Evolutionary conservation across 371 early-diverging fungal species (phyloP).

Genomic region (Mucor saturninus): DNA sequence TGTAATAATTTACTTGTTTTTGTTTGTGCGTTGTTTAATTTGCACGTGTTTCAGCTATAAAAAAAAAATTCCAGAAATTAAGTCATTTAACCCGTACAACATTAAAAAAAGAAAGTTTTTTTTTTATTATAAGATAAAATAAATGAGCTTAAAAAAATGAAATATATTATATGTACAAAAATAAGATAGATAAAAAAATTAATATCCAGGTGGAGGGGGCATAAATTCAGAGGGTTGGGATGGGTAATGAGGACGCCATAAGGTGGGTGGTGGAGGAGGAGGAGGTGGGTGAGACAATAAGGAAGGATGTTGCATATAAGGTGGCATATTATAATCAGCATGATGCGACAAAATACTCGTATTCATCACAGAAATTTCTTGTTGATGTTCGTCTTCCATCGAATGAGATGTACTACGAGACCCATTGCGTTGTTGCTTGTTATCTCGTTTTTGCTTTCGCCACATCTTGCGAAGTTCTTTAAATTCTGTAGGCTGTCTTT

Average conservation of each 20-base stretch:
- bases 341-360: conserved; percentile 6
- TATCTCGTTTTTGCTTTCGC: conserved; percentile 55
- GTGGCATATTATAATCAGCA: conserved; percentile 12
- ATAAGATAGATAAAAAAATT: neutral
- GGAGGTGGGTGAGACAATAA: conserved; percentile 8
- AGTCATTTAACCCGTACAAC: neutral
- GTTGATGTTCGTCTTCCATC: conserved; percentile 2
- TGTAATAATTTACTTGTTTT: no score
- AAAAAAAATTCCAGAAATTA: no score
- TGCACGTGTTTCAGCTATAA: neutral
- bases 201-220: conserved; percentile 12
- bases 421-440: conserved; percentile 22
- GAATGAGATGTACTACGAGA: conserved; percentile 10
- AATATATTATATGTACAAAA: neutral
- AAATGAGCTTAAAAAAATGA: neutral
- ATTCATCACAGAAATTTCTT: neutral
- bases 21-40: no score
- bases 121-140: no score
- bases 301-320: conserved; percentile 20
- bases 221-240: conserved; percentile 7
- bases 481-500: conserved; percentile 62
- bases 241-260: conserved; percentile 10
- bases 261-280: conserved; percentile 10
- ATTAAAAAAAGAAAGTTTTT: neutral
- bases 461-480: conserved; percentile 66